phyloP scores from a whole-genome alignment of 306 rosid genomes.

The Prunus dulcis region DNA sequence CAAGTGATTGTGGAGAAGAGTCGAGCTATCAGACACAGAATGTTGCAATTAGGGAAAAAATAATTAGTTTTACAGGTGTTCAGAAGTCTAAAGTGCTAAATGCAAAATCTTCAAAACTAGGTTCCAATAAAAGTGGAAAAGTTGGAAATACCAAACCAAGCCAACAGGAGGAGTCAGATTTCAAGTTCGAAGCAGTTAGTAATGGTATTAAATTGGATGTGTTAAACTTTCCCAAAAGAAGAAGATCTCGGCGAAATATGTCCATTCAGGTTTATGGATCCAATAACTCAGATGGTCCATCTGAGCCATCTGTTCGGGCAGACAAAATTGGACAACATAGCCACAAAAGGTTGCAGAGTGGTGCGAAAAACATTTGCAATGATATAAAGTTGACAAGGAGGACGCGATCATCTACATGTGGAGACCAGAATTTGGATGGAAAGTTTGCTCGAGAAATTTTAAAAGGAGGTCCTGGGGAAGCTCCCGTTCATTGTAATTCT shows the following conservation, averaged over 20 bases:
- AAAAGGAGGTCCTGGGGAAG: conserved; percentile 17
- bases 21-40: conserved; percentile 9
- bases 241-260: conserved; percentile 55
- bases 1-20: conserved; percentile 29
- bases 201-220: conserved; percentile 21
- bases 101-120: conserved; percentile 31
- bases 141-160: conserved; percentile 23
- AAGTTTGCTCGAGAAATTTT: conserved; percentile 5
- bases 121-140: conserved; percentile 24
- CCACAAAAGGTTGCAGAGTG: conserved; percentile 29
- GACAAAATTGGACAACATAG: conserved; percentile 32
- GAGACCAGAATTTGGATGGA: conserved; percentile 21
- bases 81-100: conserved; percentile 24
- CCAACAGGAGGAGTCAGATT: conserved; percentile 27
- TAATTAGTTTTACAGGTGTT: conserved; percentile 18
- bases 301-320: conserved; percentile 25
- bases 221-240: conserved; percentile 38
- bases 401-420: conserved; percentile 15
- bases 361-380: conserved; percentile 15
- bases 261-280: conserved; percentile 34
- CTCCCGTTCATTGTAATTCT: conserved; percentile 7
- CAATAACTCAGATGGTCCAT: conserved; percentile 33
- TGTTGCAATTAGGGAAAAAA: conserved; percentile 25
- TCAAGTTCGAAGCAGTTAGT: conserved; percentile 27
- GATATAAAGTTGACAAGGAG: conserved; percentile 27